phyloP scores from a whole-genome alignment of 2,329 filamentous ascomycete species.

The Septoria petroselini region DNA sequence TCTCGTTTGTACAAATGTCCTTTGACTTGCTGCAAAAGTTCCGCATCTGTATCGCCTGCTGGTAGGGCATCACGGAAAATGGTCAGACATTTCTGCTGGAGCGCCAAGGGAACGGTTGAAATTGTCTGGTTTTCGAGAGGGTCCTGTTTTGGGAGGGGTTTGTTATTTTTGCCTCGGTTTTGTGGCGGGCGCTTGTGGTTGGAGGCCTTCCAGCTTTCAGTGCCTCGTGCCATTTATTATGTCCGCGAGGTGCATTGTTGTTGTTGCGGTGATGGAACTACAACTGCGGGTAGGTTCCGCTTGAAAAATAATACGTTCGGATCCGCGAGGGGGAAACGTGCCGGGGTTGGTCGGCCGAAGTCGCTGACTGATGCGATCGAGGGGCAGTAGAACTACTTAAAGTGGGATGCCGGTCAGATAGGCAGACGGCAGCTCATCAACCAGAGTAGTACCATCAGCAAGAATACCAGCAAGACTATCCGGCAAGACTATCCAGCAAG shows the following conservation, averaged over 20 bases:
- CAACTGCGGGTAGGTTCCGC: background rate
- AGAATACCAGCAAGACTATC: no score
- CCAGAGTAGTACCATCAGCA: no score
- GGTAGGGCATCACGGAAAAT: slow-evolving; percentile 64
- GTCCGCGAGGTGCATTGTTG: background rate
- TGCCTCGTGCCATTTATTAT: slow-evolving; percentile 25
- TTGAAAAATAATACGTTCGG: background rate
- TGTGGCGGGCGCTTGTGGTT: slow-evolving; percentile 7
- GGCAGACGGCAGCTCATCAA: no score
- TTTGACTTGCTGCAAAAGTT: slow-evolving; percentile 76
- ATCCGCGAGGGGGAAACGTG: no score
- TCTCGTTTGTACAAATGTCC: slow-evolving; percentile 80
- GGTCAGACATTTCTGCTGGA: slow-evolving; percentile 70
- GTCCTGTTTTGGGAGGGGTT: background rate
- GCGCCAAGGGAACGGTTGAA: slow-evolving; percentile 21
- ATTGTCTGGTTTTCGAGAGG: background rate
- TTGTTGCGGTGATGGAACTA: no score
- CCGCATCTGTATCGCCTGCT: slow-evolving; percentile 22
- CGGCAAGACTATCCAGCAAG: no score
- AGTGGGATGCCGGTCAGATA: background rate
- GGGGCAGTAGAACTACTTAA: background rate
- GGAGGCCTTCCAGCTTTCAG: slow-evolving; percentile 16
- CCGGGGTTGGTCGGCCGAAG: no score
- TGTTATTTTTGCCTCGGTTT: slow-evolving; percentile 4
- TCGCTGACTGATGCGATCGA: background rate